Base-by-base conservation (phyloP, 2,329 filamentous ascomycete species). In the Pseudopithomyces chartarum region DNA sequence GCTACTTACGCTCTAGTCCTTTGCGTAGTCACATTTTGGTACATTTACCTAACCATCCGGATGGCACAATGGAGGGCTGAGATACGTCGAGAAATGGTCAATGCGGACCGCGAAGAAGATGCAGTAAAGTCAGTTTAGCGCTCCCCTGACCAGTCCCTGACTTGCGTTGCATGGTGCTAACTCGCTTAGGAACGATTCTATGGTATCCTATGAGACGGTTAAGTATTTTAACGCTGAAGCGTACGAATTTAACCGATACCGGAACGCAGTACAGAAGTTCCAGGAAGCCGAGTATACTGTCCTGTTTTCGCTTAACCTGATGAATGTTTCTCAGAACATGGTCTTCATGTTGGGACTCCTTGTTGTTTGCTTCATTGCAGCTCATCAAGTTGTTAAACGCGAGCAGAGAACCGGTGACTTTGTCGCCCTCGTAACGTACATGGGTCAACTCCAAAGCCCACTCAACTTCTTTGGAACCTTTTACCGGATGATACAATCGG, bases 31-130 rank as follows among this genome's bases (percentile, higher is more conserved):
- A 96, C 93, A 0, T 97, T 97, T 74, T 93, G 91, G 79, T 99
- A 99, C 79, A 88, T 98, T 52, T 97, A 97, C 77, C 86, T 98
- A 71, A 99, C 95, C 6, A 92, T 99, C 66, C 91, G 93, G 62
- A 92, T 99, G 89, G 94, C 95, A 15, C 90, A 94, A 59, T 97
- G 92, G 80, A 86, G 95, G 66, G 91, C 93, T 6, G 91, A 96
- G 68, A 91, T 97, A 68, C 87, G 95, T 67, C 86, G 95, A 58
- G 87, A 94, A 70, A 97, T 97, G 90, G 94, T 94, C 49, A 98
- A 97, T 73, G 91, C 92, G 13, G 92, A 95, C 65, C 86, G 95
- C 61, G 92, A 97, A 77, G 92, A 97, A 77, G 94, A 97, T 76
- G 95, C 95, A 6, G 92, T 98, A 65, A 98, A 98, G 83, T 85